Evolutionary conservation across 176 grass and related monocot genomes (phyloP).

Genomic region (Eremochloa ophiuroides): DNA sequence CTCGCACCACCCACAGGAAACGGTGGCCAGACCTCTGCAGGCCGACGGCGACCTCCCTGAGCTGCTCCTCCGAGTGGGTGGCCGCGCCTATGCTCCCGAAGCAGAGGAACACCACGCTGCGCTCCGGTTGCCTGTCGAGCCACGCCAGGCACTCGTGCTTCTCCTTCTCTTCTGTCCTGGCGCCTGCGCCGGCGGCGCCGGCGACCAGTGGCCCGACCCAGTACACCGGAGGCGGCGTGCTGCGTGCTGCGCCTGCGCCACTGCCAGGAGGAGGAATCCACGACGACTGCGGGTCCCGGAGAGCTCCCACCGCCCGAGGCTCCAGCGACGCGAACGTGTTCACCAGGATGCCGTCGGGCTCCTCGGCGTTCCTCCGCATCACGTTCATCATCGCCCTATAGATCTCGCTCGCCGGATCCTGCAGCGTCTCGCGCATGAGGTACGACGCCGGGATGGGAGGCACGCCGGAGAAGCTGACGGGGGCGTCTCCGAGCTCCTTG

Average conservation of each 20-base stretch:
- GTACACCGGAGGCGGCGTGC: conserved; percentile 16
- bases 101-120: conserved; percentile 58
- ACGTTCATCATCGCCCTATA: background rate
- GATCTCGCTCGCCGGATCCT: background rate
- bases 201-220: background rate
- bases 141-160: conserved; percentile 50
- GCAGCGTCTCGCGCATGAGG: background rate
- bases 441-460: conserved; percentile 35
- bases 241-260: too few relatives aligned
- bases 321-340: conserved; percentile 14
- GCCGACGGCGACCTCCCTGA: conserved; percentile 43
- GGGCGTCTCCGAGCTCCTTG: conserved; percentile 26
- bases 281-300: background rate
- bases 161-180: background rate
- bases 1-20: conserved; percentile 49
- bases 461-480: conserved; percentile 29
- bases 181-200: background rate
- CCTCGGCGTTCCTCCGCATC: background rate
- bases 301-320: background rate
- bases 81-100: conserved; percentile 40
- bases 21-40: conserved; percentile 33
- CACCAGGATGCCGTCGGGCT: background rate
- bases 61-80: background rate
- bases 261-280: too few relatives aligned
- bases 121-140: conserved; percentile 42